phyloP scores from a whole-genome alignment of 1,284 basidiomycete genomes.

The Naganishia sp. region DNA sequence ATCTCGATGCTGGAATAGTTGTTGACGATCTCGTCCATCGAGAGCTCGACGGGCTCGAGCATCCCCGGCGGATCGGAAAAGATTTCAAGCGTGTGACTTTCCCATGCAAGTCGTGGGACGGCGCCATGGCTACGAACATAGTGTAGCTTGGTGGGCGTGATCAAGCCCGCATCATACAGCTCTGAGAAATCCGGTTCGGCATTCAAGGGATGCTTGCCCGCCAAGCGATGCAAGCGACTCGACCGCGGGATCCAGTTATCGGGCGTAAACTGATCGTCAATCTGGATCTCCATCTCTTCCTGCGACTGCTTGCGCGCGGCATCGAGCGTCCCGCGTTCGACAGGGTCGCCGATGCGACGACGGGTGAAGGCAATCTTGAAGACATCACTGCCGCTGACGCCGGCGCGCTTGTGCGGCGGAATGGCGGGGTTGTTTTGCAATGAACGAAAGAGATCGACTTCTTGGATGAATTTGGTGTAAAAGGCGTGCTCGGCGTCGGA shows the following conservation, averaged over 20 bases:
- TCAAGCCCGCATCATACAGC: conserved; percentile 35
- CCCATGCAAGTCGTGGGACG: conserved; percentile 34
- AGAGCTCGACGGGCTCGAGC: conserved; percentile 23
- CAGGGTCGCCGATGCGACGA: background rate
- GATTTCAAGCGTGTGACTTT: conserved; percentile 33
- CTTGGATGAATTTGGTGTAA: conserved; percentile 30
- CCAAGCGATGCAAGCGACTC: conserved; percentile 30
- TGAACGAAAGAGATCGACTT: conserved; percentile 16
- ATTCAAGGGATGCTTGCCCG: conserved; percentile 37
- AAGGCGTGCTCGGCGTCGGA: conserved; percentile 29
- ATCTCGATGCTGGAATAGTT: conserved; percentile 30
- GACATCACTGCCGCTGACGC: conserved; percentile 23
- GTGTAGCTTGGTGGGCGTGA: conserved; percentile 35
- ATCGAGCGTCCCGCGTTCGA: background rate
- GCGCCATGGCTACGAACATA: conserved; percentile 36
- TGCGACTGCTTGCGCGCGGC: background rate
- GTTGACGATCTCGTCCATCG: conserved; percentile 33
- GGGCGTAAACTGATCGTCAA: conserved; percentile 36
- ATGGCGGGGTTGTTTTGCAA: conserved; percentile 33
- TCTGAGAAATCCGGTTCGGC: conserved; percentile 33
- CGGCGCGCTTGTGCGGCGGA: conserved; percentile 12
- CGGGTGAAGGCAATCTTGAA: conserved; percentile 9
- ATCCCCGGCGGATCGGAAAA: conserved; percentile 33
- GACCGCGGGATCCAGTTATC: conserved; percentile 36
- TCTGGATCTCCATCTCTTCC: conserved; percentile 35